Percentiles rank a stretch among this genome's conserved stretches.
Conservation (phyloP, 768 basidiomycete genomes). For the Tulasnella sp. region DNA sequence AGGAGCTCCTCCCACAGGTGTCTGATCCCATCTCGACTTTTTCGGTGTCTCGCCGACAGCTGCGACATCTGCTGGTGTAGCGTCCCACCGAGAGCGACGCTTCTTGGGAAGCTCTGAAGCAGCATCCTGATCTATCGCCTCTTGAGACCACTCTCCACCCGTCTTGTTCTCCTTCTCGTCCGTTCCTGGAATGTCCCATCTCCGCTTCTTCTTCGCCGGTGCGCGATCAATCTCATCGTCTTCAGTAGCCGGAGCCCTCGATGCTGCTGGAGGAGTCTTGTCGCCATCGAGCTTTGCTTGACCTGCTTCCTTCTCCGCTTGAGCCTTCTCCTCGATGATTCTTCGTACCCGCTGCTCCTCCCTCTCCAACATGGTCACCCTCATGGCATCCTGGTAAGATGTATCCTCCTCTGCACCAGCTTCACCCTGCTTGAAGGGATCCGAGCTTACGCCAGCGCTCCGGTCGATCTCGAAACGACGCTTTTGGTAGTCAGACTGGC, state of each 20-base stretch:
- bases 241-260: slow-evolving; percentile 46
- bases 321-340: slow-evolving; percentile 83
- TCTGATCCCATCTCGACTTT: slow-evolving; percentile 95
- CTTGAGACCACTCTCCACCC: slow-evolving; percentile 65
- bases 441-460: slow-evolving; percentile 65
- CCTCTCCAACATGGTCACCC: slow-evolving; percentile 77
- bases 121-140: slow-evolving; percentile 58
- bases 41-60: slow-evolving; percentile 59
- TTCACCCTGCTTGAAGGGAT: slow-evolving; percentile 58
- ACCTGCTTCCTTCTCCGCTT: slow-evolving; percentile 54
- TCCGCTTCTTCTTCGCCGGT: slow-evolving; percentile 58
- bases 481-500: slow-evolving; percentile 92
- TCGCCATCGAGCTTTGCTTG: slow-evolving; percentile 81
- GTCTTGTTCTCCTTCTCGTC: slow-evolving; percentile 52
- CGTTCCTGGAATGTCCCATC: slow-evolving; percentile 63
- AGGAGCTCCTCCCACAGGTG: slow-evolving; percentile 39
- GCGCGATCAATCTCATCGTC: slow-evolving; percentile 32
- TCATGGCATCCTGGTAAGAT: slow-evolving; percentile 95
- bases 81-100: slow-evolving; percentile 93
- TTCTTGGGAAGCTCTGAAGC: slow-evolving; percentile 49
- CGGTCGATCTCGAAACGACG: slow-evolving; percentile 64
- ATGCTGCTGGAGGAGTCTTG: slow-evolving; percentile 78
- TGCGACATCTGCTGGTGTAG: slow-evolving; percentile 59
- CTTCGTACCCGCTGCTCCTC: slow-evolving; percentile 77
- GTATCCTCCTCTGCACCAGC: slow-evolving; percentile 58